Evolutionary conservation across 805 yeast species (phyloP).

Genomic region (Metschnikowia lachancei): DNA sequence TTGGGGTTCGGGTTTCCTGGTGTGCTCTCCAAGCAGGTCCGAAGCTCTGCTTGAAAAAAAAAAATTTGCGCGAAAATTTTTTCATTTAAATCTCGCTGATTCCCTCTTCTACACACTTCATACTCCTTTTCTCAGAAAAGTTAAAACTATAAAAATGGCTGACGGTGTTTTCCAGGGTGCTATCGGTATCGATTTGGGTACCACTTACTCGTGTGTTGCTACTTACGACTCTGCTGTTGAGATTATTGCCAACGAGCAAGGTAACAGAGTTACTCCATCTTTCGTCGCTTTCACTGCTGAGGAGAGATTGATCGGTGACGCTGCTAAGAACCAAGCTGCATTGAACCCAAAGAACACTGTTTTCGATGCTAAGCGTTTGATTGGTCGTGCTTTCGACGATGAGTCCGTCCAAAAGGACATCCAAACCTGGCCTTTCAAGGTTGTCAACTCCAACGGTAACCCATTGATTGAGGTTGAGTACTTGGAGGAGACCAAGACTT

Average conservation of each 20-base stretch:
- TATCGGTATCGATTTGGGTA: slow-evolving; percentile 54
- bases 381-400: slow-evolving; percentile 61
- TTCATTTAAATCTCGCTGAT: slow-evolving; percentile 18
- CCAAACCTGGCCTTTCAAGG: slow-evolving; percentile 49
- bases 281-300: slow-evolving; percentile 48
- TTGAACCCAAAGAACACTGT: slow-evolving; percentile 50
- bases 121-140: slow-evolving; percentile 16
- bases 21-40: slow-evolving; percentile 7
- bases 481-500: slow-evolving; percentile 46
- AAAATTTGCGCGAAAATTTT: slow-evolving; percentile 19
- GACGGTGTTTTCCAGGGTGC: slow-evolving; percentile 37
- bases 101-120: slow-evolving; percentile 15
- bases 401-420: slow-evolving; percentile 59
- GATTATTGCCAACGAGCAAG: slow-evolving; percentile 51
- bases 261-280: slow-evolving; percentile 52
- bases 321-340: slow-evolving; percentile 52
- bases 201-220: slow-evolving; percentile 52
- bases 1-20: slow-evolving; percentile 9
- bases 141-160: slow-evolving; percentile 24
- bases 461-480: slow-evolving; percentile 47
- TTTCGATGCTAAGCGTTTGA: slow-evolving; percentile 50
- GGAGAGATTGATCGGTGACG: slow-evolving; percentile 53
- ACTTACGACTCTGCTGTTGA: slow-evolving; percentile 49
- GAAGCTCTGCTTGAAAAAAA: slow-evolving; percentile 14
- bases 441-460: slow-evolving; percentile 44